Evolutionary conservation across 2,329 filamentous ascomycete genomes (phyloP).

Genomic region (Taxawa tesnikishii): DNA sequence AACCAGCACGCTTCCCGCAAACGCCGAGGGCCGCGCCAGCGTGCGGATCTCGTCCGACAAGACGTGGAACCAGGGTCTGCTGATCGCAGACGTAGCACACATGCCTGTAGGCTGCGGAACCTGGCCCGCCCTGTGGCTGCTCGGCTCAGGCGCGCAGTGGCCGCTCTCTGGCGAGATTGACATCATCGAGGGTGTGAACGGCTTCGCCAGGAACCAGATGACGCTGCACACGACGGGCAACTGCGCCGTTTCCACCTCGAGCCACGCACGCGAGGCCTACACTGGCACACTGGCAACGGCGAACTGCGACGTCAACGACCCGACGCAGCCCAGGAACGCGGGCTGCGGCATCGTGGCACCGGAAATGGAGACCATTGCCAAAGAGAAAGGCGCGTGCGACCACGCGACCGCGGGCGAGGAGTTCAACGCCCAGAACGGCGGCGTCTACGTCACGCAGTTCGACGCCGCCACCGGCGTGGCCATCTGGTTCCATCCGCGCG

Average conservation of each 20-base stretch:
- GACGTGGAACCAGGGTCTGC: constrained; percentile 33
- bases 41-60: constrained; percentile 35
- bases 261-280: constrained; percentile 26
- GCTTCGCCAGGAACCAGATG: constrained; percentile 27
- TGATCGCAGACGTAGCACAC: constrained; percentile 39
- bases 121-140: constrained; percentile 38
- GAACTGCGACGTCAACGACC: constrained; percentile 36
- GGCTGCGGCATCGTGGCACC: constrained; percentile 28
- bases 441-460: constrained; percentile 46
- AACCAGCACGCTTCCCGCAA: constrained; percentile 18
- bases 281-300: constrained; percentile 34
- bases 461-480: constrained; percentile 56
- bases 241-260: constrained; percentile 27
- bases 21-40: constrained; percentile 31
- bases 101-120: constrained; percentile 39
- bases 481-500: constrained; percentile 74
- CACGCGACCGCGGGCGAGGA: constrained; percentile 30
- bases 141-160: constrained; percentile 21
- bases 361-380: constrained; percentile 15
- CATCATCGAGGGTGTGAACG: constrained; percentile 36
- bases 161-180: constrained; percentile 34
- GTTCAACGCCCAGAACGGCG: constrained; percentile 38
- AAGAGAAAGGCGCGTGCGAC: constrained; percentile 4
- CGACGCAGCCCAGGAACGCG: constrained; percentile 24
- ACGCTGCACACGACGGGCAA: constrained; percentile 35